A percentile compares a stretch with the other conserved stretches of the same genome.
Evolutionary conservation across 345 rosid species (phyloP).

Genomic region (Melastoma malabathricum): DNA sequence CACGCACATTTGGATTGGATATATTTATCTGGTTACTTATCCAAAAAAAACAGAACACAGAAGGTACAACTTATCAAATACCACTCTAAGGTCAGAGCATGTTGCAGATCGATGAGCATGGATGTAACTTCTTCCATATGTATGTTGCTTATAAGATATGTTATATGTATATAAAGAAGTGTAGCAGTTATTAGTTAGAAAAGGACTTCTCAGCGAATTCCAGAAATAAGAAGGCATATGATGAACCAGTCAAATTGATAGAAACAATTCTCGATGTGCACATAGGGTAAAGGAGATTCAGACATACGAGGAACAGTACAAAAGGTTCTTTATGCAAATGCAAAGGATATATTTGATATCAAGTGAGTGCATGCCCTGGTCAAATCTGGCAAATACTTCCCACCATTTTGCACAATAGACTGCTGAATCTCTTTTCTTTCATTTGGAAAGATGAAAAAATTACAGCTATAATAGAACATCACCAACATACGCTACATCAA

Average conservation of each 20-base stretch:
- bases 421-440: conserved; percentile 70
- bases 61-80: too few relatives aligned
- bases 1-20: too few relatives aligned
- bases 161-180: too few relatives aligned
- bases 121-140: too few relatives aligned
- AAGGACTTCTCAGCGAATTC: background rate
- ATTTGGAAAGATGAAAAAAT: conserved; percentile 25
- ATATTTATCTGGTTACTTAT: too few relatives aligned
- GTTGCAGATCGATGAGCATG: too few relatives aligned
- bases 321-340: conserved; percentile 6
- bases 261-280: background rate
- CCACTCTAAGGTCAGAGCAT: too few relatives aligned
- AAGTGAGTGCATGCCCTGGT: conserved; percentile 83
- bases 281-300: background rate
- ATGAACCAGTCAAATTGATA: background rate
- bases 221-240: background rate
- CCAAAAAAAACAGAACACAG: background rate
- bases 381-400: conserved; percentile 72
- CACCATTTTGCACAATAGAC: conserved; percentile 52
- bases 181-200: background rate
- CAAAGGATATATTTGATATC: conserved; percentile 84
- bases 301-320: background rate
- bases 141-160: too few relatives aligned
- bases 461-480: conserved; percentile 4
- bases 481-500: conserved; percentile 8